Percentiles rank a stretch among this genome's conserved stretches.
These are phyloP conservation scores for Lentinula guzmanii DNA, from an alignment of 768 basidiomycete genomes.

Conservation along the genomic window DNA sequence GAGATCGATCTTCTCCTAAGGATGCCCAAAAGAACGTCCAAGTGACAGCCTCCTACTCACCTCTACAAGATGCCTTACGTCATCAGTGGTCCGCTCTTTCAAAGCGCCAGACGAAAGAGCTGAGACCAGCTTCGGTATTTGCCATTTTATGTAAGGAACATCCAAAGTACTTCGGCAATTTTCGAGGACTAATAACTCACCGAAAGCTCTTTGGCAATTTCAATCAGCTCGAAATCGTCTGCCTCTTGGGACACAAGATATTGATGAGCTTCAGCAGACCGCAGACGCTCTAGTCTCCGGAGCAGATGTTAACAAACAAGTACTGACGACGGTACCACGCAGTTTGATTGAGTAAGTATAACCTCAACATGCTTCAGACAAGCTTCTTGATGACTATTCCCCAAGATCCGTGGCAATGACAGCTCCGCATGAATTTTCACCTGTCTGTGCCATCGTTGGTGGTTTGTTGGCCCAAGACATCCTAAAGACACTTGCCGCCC, in stretches of 20 bases:
- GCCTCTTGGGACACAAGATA: conserved; percentile 43
- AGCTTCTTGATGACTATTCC: conserved; percentile 6
- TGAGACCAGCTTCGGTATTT: conserved; percentile 73
- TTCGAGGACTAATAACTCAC: not conserved
- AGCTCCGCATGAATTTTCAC: conserved; percentile 83
- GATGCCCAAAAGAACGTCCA: conserved; percentile 55
- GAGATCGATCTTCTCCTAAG: conserved; percentile 58
- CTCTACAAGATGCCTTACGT: conserved; percentile 56
- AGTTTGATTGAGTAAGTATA: conserved; percentile 56
- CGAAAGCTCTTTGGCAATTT: conserved; percentile 78
- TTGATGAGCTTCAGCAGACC: conserved; percentile 55
- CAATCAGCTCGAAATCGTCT: conserved; percentile 55
- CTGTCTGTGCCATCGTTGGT: conserved; percentile 91
- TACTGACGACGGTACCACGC: conserved; percentile 48
- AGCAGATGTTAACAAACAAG: conserved; percentile 68
- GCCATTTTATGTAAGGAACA: conserved; percentile 56
- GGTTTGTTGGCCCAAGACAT: conserved; percentile 95
- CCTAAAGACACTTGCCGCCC: conserved; percentile 81
- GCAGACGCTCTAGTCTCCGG: conserved; percentile 53
- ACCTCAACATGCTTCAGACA: conserved; percentile 2
- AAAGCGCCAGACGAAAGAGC: conserved; percentile 73
- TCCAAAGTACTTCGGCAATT: conserved; percentile 3
- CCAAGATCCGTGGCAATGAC: conserved; percentile 61
- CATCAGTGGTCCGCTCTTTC: conserved; percentile 67
- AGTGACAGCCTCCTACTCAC: conserved; percentile 55